phyloP scores from a whole-genome alignment of 73 alveolate genomes.

The Uronychia setigera region DNA sequence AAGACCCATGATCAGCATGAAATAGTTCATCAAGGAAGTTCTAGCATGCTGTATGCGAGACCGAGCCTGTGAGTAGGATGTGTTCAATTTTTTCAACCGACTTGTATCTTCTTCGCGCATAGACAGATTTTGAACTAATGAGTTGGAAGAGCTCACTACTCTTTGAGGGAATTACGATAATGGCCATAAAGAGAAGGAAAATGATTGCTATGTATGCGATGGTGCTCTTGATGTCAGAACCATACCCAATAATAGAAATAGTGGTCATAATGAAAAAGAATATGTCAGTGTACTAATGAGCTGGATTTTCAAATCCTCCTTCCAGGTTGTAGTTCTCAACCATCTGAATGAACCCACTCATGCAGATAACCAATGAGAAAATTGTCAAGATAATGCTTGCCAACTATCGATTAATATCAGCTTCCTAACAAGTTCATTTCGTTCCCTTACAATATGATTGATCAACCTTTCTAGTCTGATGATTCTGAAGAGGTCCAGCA shows the following conservation, averaged over 20 bases:
- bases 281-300: conserved; percentile 28
- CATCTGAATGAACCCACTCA: conserved; percentile 31
- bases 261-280: conserved; percentile 86
- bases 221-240: conserved; percentile 51
- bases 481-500: conserved; percentile 54
- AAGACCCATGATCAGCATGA: conserved; percentile 84
- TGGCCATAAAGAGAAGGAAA: conserved; percentile 52
- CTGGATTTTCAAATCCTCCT: conserved; percentile 18
- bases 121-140: conserved; percentile 72
- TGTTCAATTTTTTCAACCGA: conserved; percentile 76
- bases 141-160: conserved; percentile 66
- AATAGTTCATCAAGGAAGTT: conserved; percentile 83
- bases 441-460: conserved; percentile 13
- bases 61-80: conserved; percentile 78
- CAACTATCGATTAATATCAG: conserved; percentile 40
- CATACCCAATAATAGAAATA: conserved; percentile 78
- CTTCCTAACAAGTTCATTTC: neutral
- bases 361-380: conserved; percentile 21
- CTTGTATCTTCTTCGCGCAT: conserved; percentile 77
- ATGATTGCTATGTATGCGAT: conserved; percentile 69
- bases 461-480: conserved; percentile 24
- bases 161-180: conserved; percentile 65
- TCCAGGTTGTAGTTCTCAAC: conserved; percentile 24
- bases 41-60: conserved; percentile 60
- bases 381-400: conserved; percentile 24